Base-by-base conservation (phyloP, 1,284 basidiomycete species). In the Ustilago hordei region DNA sequence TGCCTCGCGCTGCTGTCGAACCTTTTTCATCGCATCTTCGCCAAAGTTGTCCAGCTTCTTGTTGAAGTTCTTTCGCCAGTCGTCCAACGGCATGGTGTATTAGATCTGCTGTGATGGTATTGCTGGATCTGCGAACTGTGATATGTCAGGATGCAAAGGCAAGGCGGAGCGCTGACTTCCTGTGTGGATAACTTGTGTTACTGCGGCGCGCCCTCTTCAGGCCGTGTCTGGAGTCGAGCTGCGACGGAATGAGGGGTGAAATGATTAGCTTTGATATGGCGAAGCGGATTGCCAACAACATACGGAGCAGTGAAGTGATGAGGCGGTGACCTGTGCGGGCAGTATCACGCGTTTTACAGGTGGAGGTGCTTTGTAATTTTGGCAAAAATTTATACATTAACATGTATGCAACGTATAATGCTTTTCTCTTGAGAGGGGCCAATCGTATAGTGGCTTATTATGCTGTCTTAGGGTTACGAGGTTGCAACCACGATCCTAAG, bases 391-490 rank as follows among this genome's bases (percentile, higher is more conserved):
- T 5, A 32, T 4, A 3, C 4, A 56, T 48, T 52, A 3, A 28
- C 23, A 58, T 69, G 47, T 45, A 41, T 41, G 17, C 55, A 66
- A 55, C 2, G 2, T 9, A 5, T 5, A 3, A 8, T 1, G 0
- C 4, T n/a, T 15, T 6, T 15, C 9, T 36, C 28, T 8, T n/a
- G 17, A 60, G n/a, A 58, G 11, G 67, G 76, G 69, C 73, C 67
- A 75, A 75, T 70, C 69, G 72, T 70, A 71, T 78, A 75, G 69
- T 73, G 65, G 75, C 75, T 77, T 77, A 77, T 77, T 77, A 77
- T 77, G 70, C 75, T 77, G 75, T 77, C 75, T 77, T 77, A 77
- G 75, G 75, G 75, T 11, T 39, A 2, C 32, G 9, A 38, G 36
- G 5, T 7, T 3, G 8, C 17, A 39, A 34, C 53, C 23, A 2